Percentiles rank a stretch among this genome's conserved stretches.
phyloP scores from a whole-genome alignment of 495 filamentous ascomycete genomes.

The Lepidopterella palustris region DNA sequence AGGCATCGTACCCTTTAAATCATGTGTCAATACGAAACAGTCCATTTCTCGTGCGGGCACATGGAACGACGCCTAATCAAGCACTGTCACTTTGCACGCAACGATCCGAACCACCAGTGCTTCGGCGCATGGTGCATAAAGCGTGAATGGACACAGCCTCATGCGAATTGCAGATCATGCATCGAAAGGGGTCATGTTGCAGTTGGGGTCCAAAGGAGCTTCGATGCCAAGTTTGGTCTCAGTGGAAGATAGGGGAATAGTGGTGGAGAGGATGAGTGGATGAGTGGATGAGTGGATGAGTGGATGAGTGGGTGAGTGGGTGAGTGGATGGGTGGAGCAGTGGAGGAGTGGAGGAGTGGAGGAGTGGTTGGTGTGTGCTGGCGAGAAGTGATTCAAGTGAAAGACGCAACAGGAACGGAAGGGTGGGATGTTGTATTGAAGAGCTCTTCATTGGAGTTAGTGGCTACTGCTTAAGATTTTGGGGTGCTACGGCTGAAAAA shows the following conservation, averaged over 20 bases:
- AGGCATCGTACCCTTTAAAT: no score
- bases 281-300: no score
- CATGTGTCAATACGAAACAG: constrained; percentile 67
- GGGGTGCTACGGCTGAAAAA: neutral
- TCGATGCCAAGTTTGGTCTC: neutral
- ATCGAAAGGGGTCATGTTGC: constrained; percentile 2
- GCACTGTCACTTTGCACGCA: constrained; percentile 64
- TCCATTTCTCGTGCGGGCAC: constrained; percentile 56
- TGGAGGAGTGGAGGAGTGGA: no score
- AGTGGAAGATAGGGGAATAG: neutral
- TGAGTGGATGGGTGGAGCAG: no score
- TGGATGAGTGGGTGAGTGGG: no score
- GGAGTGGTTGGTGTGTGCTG: no score
- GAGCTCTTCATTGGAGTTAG: no score
- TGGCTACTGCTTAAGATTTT: no score
- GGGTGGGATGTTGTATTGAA: no score
- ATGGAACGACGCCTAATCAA: constrained; percentile 48
- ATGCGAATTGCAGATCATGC: constrained; percentile 44
- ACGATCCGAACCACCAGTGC: constrained; percentile 58
- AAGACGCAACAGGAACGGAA: no score
- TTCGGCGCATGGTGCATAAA: constrained; percentile 50
- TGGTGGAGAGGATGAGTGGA: no score
- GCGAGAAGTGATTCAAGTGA: no score
- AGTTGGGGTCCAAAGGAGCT: neutral
- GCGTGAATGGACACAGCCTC: constrained; percentile 45